These are phyloP conservation scores for Peniophora sp. DNA, from an alignment of 1,284 basidiomycete genomes.

Conservation along the genomic window DNA sequence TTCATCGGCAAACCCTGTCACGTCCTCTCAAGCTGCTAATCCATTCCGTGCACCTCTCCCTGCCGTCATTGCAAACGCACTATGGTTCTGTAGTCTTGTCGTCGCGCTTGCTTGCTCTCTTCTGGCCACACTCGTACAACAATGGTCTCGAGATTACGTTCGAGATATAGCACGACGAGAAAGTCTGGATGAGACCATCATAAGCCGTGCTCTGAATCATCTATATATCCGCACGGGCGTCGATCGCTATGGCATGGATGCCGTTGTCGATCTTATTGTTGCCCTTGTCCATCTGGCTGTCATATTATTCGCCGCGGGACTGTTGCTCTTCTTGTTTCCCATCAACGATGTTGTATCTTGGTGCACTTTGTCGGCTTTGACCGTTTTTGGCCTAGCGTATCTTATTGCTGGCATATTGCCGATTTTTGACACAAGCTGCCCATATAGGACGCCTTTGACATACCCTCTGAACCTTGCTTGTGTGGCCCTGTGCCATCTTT, in stretches of 20 bases:
- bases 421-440: too few relatives aligned
- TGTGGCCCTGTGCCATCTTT: too few relatives aligned
- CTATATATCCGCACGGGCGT: not conserved
- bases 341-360: too few relatives aligned
- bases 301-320: not conserved
- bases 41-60: too few relatives aligned
- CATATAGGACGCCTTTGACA: too few relatives aligned
- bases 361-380: too few relatives aligned
- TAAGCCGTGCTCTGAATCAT: not conserved
- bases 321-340: not conserved
- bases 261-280: not conserved
- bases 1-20: too few relatives aligned
- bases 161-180: not conserved
- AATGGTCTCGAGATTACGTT: not conserved
- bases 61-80: not conserved
- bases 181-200: not conserved
- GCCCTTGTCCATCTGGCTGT: not conserved
- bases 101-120: conserved; percentile 2
- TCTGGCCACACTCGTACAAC: not conserved
- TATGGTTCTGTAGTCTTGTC: conserved; percentile 1
- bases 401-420: too few relatives aligned
- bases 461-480: too few relatives aligned
- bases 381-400: too few relatives aligned
- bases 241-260: not conserved
- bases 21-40: too few relatives aligned